Evolutionary conservation across 164 flowering plant genomes (phyloP).

Genomic region (Sedum album): DNA sequence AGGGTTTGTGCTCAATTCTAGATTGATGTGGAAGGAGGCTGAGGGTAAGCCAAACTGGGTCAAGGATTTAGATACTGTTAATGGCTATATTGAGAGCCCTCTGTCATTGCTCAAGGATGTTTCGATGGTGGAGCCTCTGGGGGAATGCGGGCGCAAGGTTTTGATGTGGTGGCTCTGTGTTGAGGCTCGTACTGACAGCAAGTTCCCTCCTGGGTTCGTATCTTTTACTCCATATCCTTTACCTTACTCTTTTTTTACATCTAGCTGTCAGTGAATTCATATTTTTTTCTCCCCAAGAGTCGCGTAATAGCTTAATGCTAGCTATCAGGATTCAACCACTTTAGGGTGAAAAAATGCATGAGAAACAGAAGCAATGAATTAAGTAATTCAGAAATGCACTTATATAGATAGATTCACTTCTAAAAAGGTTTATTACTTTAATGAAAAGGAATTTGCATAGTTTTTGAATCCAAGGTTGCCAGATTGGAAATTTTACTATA

Average conservation of each 20-base stretch:
- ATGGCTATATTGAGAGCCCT: slow-evolving; percentile 60
- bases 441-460: not conserved
- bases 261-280: not conserved
- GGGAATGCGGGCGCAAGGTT: slow-evolving; percentile 85
- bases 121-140: slow-evolving; percentile 85
- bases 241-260: not conserved
- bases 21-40: slow-evolving; percentile 68
- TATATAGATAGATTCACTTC: not conserved
- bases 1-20: slow-evolving; percentile 86
- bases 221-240: not conserved
- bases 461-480: not conserved
- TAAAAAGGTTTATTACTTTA: not conserved
- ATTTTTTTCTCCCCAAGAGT: not conserved
- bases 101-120: slow-evolving; percentile 58
- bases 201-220: slow-evolving; percentile 81
- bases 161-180: slow-evolving; percentile 98
- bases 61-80: slow-evolving; percentile 46
- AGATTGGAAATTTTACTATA: no score
- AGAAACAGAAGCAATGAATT: no score
- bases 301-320: no score
- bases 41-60: slow-evolving; percentile 74
- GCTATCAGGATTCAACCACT: not conserved
- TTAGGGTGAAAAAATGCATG: no score
- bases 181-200: slow-evolving; percentile 95
- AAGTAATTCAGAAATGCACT: not conserved